Evolutionary conservation across 2,329 filamentous ascomycete genomes (phyloP).

Genomic region (Venturia aucupariae): DNA sequence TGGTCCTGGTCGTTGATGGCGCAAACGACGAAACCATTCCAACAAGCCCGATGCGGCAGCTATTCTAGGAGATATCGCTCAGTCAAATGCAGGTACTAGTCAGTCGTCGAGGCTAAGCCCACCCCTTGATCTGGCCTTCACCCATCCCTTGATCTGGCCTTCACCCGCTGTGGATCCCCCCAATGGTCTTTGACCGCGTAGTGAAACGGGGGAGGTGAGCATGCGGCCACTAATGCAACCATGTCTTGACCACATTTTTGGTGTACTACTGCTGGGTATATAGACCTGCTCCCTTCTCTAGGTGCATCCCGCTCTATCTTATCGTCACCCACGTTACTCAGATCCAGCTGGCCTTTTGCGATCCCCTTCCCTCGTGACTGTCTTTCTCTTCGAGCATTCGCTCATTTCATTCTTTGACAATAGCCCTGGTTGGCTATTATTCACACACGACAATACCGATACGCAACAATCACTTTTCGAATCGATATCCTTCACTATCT

Average conservation of each 20-base stretch:
- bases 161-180: conserved; percentile 1
- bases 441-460: conserved; percentile 22
- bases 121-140: background rate
- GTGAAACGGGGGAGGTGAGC: background rate
- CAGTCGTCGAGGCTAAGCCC: background rate
- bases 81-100: background rate
- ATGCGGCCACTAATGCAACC: background rate
- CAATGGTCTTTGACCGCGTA: background rate
- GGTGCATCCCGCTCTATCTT: background rate
- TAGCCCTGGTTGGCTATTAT: conserved; percentile 28
- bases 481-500: background rate
- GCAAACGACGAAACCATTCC: background rate
- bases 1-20: background rate
- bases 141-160: background rate
- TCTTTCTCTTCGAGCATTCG: conserved; percentile 31
- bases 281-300: conserved; percentile 5
- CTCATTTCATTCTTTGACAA: conserved; percentile 32
- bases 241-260: background rate
- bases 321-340: background rate
- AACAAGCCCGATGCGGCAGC: background rate
- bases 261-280: background rate
- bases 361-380: conserved; percentile 8
- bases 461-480: conserved; percentile 17
- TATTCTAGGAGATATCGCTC: background rate
- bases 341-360: conserved; percentile 3